Evolutionary conservation across 768 basidiomycete genomes (phyloP), one percentile per base, ranked within the genome.

Genomic region (Rhodotorula taiwanensis): DNA sequence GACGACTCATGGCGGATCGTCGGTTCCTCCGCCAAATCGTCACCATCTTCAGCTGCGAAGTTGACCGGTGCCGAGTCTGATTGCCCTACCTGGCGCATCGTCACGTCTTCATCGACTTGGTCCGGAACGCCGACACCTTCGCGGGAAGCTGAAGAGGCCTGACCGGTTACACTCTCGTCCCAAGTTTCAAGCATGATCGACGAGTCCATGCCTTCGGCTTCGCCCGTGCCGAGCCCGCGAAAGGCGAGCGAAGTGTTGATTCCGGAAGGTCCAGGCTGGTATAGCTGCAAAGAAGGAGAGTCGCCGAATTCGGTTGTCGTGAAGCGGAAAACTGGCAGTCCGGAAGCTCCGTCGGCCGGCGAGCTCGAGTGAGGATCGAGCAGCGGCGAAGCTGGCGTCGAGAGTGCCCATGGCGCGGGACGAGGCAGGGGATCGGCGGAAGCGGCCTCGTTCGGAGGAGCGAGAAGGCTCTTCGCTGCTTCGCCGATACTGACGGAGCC

Each of bases 231-330:
- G 18, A 9, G 21, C 48, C 36, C 36, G 36, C 21, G 42, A 39
- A 39, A 4, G 18, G 27, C 16, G 41, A 16, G 14, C 42, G 34
- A 10, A 8, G 10, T 48, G 30, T 33, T 33, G 23, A 16, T 20
- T 2, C 5, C 8, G 39, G 25, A 48, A 27, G 25, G 21, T 18
- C 52, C 18, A 25, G 14, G 34, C 34, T 39, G 14, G n/a, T 39
- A 9, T 9, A 55, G 23, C 4, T 13, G 34, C 27, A 49, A 3
- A n/a, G 60, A 51, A 0, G 56, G 62, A 3, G 27, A 25, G 33
- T 64, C 57, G 10, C 39, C 62, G 8, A 65, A 65, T 23, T 56
- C 49, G 18, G 58, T 65, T 36, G 54, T 65, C 33, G 64, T 65
- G 44, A 60, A 65, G 27, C 39, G 49, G 48, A 65, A 65, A 14